Evolutionary conservation across 1,284 basidiomycete species (phyloP), one percentile per base, ranked within the genome.

Genomic region (Clitocybe nebularis): DNA sequence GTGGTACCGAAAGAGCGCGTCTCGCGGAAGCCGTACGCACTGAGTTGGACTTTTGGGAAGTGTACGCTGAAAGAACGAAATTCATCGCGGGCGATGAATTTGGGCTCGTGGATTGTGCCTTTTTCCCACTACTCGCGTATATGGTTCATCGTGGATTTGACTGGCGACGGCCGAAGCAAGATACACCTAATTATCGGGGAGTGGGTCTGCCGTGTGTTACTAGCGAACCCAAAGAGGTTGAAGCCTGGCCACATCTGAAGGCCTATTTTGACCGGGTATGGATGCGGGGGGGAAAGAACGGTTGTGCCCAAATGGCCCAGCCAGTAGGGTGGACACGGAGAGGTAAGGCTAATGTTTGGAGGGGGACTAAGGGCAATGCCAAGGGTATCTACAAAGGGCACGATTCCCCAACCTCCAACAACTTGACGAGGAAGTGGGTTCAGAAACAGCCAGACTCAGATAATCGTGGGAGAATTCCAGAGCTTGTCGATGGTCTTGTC

Each of bases 61-160:
- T 33, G 5, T 58, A 57, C 35, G 50, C 53, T 1, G 41, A 14
- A 22, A 23, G 43, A 41, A 46, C 48, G 5, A 7, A 29, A 8
- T 57, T 55, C 36, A 55, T 58, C 22, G 51, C 52, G 6, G 52
- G 51, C 7, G 43, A 53, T 11, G 42, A 46, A 10, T 59, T 60
- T 35, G 45, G 46, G 4, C 46, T 58, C 2, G 52, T 51, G 3
- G 52, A 53, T 40, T 59, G 53, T 41, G 56, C 52, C 4, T 55
- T 56, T 23, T 58, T 48, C 26, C 54, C 53, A 6, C 48, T 56
- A 14, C 41, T 58, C 10, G 56, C 44, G 1, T 58, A 54, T 36
- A 54, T 57, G 49, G 47, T 59, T 8, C 53, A 54, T 46, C 48
- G 57, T 24, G 51, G 52, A 8, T 56, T 59, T 16, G 50, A 50